Evolutionary conservation across 257 asterid species (phyloP).

Genomic region (Ehretia macrophylla): DNA sequence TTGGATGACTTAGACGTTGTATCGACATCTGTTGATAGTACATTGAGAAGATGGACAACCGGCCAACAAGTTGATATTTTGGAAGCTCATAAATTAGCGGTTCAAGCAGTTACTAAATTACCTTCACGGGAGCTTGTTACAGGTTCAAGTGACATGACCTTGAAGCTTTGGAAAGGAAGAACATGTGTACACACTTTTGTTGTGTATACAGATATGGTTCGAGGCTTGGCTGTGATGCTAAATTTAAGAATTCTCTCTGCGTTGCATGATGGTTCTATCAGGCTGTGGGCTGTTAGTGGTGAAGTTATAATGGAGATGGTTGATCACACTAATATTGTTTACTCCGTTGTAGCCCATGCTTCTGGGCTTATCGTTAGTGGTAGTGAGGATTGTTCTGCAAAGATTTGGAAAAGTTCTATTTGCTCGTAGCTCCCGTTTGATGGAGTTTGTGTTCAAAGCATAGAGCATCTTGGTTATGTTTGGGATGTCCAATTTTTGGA

Average conservation of each 20-base stretch:
- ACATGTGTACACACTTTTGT: conserved; percentile 60
- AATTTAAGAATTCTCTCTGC: conserved; percentile 74
- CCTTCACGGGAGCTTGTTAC: conserved; percentile 93
- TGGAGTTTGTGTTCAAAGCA: conserved; percentile 90
- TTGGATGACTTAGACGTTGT: conserved; percentile 75
- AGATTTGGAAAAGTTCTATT: conserved; percentile 99
- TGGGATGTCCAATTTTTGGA: too few species aligned
- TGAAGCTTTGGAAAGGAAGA: conserved; percentile 93
- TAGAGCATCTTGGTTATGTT: conserved; percentile 98
- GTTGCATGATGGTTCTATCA: conserved; percentile 79
- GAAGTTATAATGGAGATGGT: conserved; percentile 88
- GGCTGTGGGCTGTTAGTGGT: conserved; percentile 85
- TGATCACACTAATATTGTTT: conserved; percentile 88
- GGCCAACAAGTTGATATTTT: conserved; percentile 66
- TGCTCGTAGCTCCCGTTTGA: too few species aligned
- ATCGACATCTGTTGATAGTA: conserved; percentile 82
- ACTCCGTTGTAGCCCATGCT: conserved; percentile 82
- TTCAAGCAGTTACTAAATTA: conserved; percentile 72
- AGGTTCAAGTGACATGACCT: conserved; percentile 88
- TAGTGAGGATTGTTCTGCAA: conserved; percentile 89
- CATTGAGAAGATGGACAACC: conserved; percentile 86
- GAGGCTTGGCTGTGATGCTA: conserved; percentile 83
- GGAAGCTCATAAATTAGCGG: conserved; percentile 86
- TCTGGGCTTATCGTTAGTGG: conserved; percentile 93
- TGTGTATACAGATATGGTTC: conserved; percentile 94